Conservation (phyloP, 345 rosid genomes). For the Moringa oleifera region DNA sequence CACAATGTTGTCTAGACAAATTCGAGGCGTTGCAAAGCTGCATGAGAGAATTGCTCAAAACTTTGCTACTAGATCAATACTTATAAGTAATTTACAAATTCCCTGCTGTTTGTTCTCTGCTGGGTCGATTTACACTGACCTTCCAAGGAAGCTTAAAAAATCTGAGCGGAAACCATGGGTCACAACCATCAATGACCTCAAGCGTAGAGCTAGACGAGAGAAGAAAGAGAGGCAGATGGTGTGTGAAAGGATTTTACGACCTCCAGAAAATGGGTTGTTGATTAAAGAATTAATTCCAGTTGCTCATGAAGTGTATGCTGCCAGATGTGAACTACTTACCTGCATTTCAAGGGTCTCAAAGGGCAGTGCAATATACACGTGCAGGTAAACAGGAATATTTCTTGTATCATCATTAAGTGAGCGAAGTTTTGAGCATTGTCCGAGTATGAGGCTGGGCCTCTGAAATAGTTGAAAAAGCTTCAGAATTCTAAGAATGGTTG, state of each 20-base stretch:
- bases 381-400: conserved; percentile 32
- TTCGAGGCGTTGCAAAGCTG: neutral
- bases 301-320: conserved; percentile 36
- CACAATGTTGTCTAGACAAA: conserved; percentile 20
- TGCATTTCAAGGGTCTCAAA: conserved; percentile 31
- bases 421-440: neutral
- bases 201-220: conserved; percentile 30
- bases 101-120: conserved; percentile 18
- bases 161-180: conserved; percentile 47
- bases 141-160: conserved; percentile 34
- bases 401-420: neutral
- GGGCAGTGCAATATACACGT: conserved; percentile 22
- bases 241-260: conserved; percentile 30
- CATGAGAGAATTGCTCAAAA: conserved; percentile 4
- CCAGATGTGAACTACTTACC: conserved; percentile 27
- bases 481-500: neutral
- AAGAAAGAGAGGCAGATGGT: conserved; percentile 30
- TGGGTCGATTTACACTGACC: conserved; percentile 14
- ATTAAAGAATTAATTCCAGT: conserved; percentile 36
- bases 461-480: neutral
- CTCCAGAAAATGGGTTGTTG: conserved; percentile 46
- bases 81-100: conserved; percentile 9
- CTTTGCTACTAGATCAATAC: conserved; percentile 3
- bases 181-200: conserved; percentile 35
- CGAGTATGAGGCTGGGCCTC: neutral